Percentiles rank a stretch among this genome's conserved stretches.
Conservation (phyloP, 768 basidiomycete species). For the Boletus fagicola region DNA sequence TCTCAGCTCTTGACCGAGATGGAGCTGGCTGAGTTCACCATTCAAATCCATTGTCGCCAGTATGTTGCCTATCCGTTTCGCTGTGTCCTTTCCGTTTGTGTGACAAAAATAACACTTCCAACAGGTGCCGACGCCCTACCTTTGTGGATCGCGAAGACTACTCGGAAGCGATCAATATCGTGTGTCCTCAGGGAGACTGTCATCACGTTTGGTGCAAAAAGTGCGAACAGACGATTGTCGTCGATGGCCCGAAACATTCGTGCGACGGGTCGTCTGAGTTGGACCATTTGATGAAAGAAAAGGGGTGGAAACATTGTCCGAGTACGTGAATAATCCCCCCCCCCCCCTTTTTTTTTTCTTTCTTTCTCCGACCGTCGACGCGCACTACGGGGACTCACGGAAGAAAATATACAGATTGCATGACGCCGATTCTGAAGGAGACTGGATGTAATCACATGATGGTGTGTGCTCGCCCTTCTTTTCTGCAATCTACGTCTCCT, state of each 20-base stretch:
- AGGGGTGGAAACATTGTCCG: constrained; percentile 68
- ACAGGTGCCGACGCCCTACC: constrained; percentile 48
- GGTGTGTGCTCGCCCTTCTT: constrained; percentile 28
- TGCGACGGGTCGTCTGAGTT: constrained; percentile 61
- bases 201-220: constrained; percentile 58
- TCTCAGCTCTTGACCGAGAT: constrained; percentile 45
- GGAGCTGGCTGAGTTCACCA: constrained; percentile 43
- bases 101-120: background rate
- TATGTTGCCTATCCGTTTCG: constrained; percentile 22
- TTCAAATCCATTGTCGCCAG: constrained; percentile 51
- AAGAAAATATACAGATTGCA: constrained; percentile 35
- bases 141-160: constrained; percentile 53
- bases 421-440: constrained; percentile 49
- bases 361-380: background rate
- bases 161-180: constrained; percentile 37
- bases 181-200: constrained; percentile 51
- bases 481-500: background rate
- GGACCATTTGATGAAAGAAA: constrained; percentile 45
- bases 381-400: background rate
- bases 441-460: constrained; percentile 60
- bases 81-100: background rate
- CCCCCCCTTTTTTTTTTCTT: too few species aligned
- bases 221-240: constrained; percentile 44
- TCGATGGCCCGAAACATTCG: constrained; percentile 45
- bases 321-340: constrained; percentile 33